Percentiles rank a stretch among this genome's conserved stretches.
Conservation (phyloP, 1,139 yeast species). For the Magnusiomyces sp. region DNA sequence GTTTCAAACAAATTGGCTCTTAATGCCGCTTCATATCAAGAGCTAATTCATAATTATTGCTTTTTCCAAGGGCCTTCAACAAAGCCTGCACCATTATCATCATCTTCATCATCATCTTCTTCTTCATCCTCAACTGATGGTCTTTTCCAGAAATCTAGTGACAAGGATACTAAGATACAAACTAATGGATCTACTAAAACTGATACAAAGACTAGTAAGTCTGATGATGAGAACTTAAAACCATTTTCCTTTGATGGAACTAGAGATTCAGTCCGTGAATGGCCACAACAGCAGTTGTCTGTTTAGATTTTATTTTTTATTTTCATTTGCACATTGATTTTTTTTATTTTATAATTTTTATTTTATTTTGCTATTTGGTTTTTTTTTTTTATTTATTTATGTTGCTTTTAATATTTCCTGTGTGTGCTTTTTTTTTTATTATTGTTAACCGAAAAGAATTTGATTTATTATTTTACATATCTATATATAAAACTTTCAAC, state of each 20-base stretch:
- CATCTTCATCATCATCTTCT: background rate
- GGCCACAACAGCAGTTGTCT: background rate
- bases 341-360: too few relatives aligned
- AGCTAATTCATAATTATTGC: conserved; percentile 63
- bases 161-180: background rate
- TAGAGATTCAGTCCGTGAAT: background rate
- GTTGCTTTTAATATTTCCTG: background rate
- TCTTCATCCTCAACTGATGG: background rate
- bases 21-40: conserved; percentile 58
- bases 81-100: background rate
- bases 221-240: background rate
- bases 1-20: conserved; percentile 27
- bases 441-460: too few relatives aligned
- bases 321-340: background rate
- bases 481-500: too few relatives aligned
- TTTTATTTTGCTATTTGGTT: background rate
- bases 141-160: background rate
- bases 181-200: background rate
- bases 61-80: conserved; percentile 38
- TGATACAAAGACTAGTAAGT: background rate
- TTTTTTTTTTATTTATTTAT: background rate
- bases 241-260: background rate
- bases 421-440: too few relatives aligned
- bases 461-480: too few relatives aligned
- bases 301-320: background rate